Base-by-base conservation (phyloP, 768 basidiomycete genomes). In the Lentinula guzmanii region DNA sequence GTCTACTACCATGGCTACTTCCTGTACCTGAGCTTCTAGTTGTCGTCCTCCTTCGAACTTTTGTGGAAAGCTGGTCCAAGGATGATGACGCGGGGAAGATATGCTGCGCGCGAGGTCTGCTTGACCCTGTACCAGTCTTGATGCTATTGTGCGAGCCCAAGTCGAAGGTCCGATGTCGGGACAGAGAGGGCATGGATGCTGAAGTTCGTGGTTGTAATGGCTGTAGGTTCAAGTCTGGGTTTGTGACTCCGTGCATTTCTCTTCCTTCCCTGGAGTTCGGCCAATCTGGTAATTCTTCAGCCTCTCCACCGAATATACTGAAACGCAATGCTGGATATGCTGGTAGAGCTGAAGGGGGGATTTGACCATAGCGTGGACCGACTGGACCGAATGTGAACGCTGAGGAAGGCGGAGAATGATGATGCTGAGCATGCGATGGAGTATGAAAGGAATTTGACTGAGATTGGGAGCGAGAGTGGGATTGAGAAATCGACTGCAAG, bases 31-130 rank as follows among this genome's bases (percentile, higher is more conserved):
- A 45, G 13, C n/a, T 48, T n/a, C 15, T 59, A n/a, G 33, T 28
- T 16, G 21, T 39, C 46, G 31, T 33, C 13, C 28, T 24, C 28
- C 33, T 48, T 34, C 33, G 58, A 50, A 2, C 5, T 6, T 45
- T 24, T 37, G 9, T 15, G 7, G 15, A 18, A 35, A 59, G 46
- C 48, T 59, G 45, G 16, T 46, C 43, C 43, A 45, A 37, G 21
- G 58, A 59, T 28, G 45, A 50, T n/a, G 58, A 59, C 34, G 58
- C 41, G n/a, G 48, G 28, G 39, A 60, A 60, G 39, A 60, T 60
- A 51, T 60, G 50, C 33, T 60, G 59, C 41, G 37, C 59, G 18
- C 59, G 45, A 5, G 59, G 59, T 41, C 59, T 60, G n/a, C 4
- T 31, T n/a, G 45, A 18, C n/a, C 45, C n/a, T 21, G 45, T 16